A percentile compares a stretch with the other conserved stretches of the same genome.
phyloP scores from a whole-genome alignment of 2,329 filamentous ascomycete genomes.

The Sphaerostilbella broomeana region DNA sequence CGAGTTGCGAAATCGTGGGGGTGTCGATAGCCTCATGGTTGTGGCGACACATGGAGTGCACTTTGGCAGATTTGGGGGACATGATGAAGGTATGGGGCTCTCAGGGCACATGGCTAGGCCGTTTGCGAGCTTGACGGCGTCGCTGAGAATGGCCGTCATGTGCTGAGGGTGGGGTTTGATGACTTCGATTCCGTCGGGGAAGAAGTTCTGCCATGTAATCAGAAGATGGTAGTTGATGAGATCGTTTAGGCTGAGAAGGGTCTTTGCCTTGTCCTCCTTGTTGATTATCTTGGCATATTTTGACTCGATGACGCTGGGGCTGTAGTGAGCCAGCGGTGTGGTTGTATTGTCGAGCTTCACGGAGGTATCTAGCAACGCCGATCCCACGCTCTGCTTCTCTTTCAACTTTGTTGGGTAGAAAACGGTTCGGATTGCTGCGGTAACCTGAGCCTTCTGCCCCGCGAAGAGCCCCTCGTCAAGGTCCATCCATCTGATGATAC shows the following conservation, averaged over 20 bases:
- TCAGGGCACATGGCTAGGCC: slow-evolving; percentile 70
- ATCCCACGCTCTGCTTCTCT: slow-evolving; percentile 55
- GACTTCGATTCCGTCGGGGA: slow-evolving; percentile 69
- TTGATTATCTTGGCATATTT: slow-evolving; percentile 62
- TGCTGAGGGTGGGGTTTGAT: slow-evolving; percentile 72
- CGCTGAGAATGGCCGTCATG: slow-evolving; percentile 64
- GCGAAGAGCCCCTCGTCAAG: slow-evolving; percentile 67
- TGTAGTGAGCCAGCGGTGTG: slow-evolving; percentile 72
- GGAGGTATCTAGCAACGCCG: slow-evolving; percentile 50
- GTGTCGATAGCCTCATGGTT: slow-evolving; percentile 60
- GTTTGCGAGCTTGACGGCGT: slow-evolving; percentile 64
- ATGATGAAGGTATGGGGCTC: slow-evolving; percentile 66
- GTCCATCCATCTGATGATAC: slow-evolving; percentile 66
- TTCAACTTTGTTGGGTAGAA: slow-evolving; percentile 50
- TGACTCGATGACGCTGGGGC: slow-evolving; percentile 50
- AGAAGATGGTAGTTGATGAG: slow-evolving; percentile 85
- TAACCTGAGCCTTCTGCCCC: slow-evolving; percentile 59
- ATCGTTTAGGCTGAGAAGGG: slow-evolving; percentile 58
- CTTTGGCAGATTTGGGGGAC: slow-evolving; percentile 70
- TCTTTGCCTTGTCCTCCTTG: slow-evolving; percentile 45
- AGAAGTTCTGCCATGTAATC: slow-evolving; percentile 73
- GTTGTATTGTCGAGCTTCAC: slow-evolving; percentile 61
- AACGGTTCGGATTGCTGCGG: slow-evolving; percentile 54
- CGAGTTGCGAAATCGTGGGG: slow-evolving; percentile 62
- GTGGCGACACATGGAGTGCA: slow-evolving; percentile 66